Evolutionary conservation across 75 land plant species (phyloP), one percentile per base, ranked within the genome.

Genomic region (Selaginella tamariscina): DNA sequence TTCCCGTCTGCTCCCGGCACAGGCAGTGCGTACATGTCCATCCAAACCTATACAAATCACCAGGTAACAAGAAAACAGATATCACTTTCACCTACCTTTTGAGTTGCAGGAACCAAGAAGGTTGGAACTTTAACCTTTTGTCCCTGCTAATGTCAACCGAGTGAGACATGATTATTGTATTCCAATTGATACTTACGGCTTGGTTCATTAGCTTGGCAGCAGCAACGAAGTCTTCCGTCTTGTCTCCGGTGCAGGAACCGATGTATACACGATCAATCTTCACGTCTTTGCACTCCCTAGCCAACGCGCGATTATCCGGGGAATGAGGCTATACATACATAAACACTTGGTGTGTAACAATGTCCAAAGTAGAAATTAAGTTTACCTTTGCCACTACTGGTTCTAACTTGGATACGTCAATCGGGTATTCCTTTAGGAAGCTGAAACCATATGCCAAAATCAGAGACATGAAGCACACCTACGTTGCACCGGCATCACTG

Each of bases 201-300:
- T 83, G 77, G 27, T 70, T 27, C 29, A 90, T 69, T 5, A 92
- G 72, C 77, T 81, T 86, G 11, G 97, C 97, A 27, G 84, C 89
- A 65, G 97, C 89, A 23, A 92, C 8, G 69, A 92, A 92, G 70
- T 92, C 97, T 60, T 92, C 97, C 30, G 87, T 92, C 71, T 92
- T 88, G 31, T 94, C 97, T 72, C 97, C 97, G 54, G 97, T 92
- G 71, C 97, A 92, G 33, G 97, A 92, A 62, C 97, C 97, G 68
- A 88, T 86, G 68, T 92, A 92, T 5, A 92, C 97, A 71, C 97
- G 74, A 54, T 92, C 94, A 32, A 92, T 88, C 75, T 84, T 92
- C 56, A 92, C 85, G 75, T 86, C 84, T 71, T 81, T 86, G 79
- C 95, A 92, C 55, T 92, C 97, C 70, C 97, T 78, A 56, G 97